Conservation (phyloP, 495 filamentous ascomycete species). For the Usnea hakonensis region DNA sequence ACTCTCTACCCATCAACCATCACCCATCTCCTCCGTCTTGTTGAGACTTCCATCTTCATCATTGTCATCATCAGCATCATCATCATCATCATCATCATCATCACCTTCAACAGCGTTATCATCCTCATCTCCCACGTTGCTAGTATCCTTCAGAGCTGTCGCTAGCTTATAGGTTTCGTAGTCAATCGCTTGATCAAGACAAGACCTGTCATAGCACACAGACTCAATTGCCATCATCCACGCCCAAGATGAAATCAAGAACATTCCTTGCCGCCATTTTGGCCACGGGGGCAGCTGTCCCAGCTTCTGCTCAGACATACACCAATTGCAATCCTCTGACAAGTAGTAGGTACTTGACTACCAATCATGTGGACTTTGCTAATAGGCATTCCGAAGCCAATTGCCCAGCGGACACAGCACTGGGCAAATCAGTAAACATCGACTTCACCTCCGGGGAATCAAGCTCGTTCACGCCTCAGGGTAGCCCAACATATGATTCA, state of each 20-base stretch:
- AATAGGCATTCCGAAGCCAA: constrained; percentile 29
- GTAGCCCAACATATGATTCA: constrained; percentile 59
- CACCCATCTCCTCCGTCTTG: not conserved
- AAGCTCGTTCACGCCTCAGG: constrained; percentile 59
- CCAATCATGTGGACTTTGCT: constrained; percentile 1
- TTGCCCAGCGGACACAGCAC: constrained; percentile 73
- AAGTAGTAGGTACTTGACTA: constrained; percentile 44
- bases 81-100: not conserved
- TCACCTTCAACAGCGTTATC: not conserved
- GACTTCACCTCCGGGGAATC: constrained; percentile 70
- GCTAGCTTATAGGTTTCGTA: not conserved
- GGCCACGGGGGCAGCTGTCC: constrained; percentile 13
- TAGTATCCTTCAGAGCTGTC: not conserved
- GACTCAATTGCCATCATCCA: not conserved
- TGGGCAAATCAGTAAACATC: constrained; percentile 68
- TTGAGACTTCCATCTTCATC: not conserved
- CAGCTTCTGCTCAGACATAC: constrained; percentile 64
- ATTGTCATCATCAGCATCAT: not conserved
- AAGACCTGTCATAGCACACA: not conserved
- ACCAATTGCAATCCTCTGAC: constrained; percentile 67
- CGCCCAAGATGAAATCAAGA: constrained; percentile 14
- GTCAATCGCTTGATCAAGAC: not conserved
- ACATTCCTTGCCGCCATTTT: constrained; percentile 11
- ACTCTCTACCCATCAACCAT: not conserved
- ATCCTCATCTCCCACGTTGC: not conserved